Evolutionary conservation across 176 grass and related monocot species (phyloP), one percentile per base, ranked within the genome.

Genomic region (Puya raimondii): DNA sequence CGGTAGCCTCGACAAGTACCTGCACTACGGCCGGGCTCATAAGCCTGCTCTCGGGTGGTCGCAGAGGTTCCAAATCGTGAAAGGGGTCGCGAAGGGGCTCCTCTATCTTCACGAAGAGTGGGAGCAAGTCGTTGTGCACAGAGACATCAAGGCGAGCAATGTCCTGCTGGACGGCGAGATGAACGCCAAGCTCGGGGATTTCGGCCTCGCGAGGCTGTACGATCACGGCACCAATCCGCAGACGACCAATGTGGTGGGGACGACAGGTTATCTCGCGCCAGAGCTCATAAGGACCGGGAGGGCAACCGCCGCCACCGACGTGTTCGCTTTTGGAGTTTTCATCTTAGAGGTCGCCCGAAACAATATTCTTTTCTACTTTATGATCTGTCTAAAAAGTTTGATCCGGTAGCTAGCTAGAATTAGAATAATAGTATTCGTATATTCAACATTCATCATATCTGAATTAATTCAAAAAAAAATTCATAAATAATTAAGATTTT

Each of bases 291-390:
- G 70, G 29, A 79, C 47, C 0, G 76, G 81, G 1, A 74, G 48
- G 74, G 75, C 76, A 1, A 80, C 47, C 11, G 52, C 78, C 3
- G 10, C 51, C 6, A 79, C 76, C 2, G 76, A 80, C 47, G 71
- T 85, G 13, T 84, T 71, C 12, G 71, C 82, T 14, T 79, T 79
- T n/a, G 82, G 82, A 5, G 56, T 49, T 2, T 79, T 84, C 63
- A 50, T 79, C 14, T 48, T 84, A 10, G 82, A 84, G 53, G 76
- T 75, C 4, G 76, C 7, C 5, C 4, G 33, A 42, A 42, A 42
- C 4, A 42, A 42, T 7, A 7, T 42, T 42, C 33, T 42, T 4
- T 42, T 42, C 33, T 42, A 0, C 33, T 42, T 42, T 42, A 42
- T 5, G 4, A 42, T 42, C 4, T 42, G 4, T n/a, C 33, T 42